Base-by-base conservation (phyloP, 2,329 filamentous ascomycete species). In the Fusarium verrucosum region DNA sequence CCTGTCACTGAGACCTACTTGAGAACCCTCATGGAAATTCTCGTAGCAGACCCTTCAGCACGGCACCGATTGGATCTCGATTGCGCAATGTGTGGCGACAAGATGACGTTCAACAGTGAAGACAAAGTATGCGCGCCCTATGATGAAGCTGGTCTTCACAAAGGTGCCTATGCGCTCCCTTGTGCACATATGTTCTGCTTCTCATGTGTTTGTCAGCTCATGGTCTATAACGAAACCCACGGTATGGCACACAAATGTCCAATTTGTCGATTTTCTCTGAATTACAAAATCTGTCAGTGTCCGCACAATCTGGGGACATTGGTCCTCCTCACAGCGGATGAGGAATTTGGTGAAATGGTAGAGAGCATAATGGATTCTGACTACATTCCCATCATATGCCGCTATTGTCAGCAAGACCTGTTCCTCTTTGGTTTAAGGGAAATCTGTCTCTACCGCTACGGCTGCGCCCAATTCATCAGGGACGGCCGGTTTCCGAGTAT, bases 151-250 rank as follows among this genome's bases (percentile, higher is more conserved):
- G 13, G 22, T 13, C 10, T 52, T 37, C 26, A 33, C 11, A 36
- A 47, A 1, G 17, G 19, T 23, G 55, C 55, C 1, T 30, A 5
- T 10, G 26, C 62, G 5, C 17, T 66, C 0, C 30, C 45, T 11
- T 62, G 62, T 6, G 55, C 41, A 0, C 62, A 66, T 10, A 66
- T 65, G 2, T 37, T 66, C n/a, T 62, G 62, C 2, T n/a, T 25
- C 14, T 10, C n/a, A 0, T 65, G 62, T 36, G 11, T 26, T 5
- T 0, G 3, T 1, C 10, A 28, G 2, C 30, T 36, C 8, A 16
- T 14, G 10, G 1, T 4, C 2, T 14, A 41, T 13, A 22, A 8
- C 10, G 2, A 1, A 23, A 1, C 6, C 1, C 10, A 26, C 2
- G 7, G 7, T 3, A 14, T 8, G 5, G 17, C 9, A 7, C 20